Percentiles rank a stretch among this genome's conserved stretches.
phyloP scores from a whole-genome alignment of 2,329 filamentous ascomycete species.

The Botrytis cinerea region DNA sequence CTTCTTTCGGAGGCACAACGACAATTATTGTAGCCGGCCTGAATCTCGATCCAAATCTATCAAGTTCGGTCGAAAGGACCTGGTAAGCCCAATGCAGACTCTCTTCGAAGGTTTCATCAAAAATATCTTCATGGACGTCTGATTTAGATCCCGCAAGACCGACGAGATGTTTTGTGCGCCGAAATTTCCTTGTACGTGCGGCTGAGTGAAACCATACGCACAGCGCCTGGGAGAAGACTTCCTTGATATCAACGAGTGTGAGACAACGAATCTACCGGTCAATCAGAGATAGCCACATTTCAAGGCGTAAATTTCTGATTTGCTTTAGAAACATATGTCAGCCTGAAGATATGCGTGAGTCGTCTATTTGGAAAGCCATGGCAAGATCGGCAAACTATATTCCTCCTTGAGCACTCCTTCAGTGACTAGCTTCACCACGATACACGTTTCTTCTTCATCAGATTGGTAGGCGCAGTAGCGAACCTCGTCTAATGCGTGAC shows the following conservation, averaged over 20 bases:
- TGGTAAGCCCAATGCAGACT: background rate
- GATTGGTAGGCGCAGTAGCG: background rate
- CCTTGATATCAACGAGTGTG: background rate
- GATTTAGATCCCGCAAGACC: background rate
- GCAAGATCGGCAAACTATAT: constrained; percentile 5
- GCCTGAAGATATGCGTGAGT: constrained; percentile 4
- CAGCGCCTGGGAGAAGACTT: constrained; percentile 5
- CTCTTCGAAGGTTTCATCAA: background rate
- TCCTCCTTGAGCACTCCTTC: background rate
- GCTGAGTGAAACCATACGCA: constrained; percentile 9
- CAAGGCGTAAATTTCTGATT: background rate
- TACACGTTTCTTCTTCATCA: constrained; percentile 2
- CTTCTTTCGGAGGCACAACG: background rate
- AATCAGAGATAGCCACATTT: constrained; percentile 21
- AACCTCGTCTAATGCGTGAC: constrained; percentile 8
- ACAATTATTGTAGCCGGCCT: background rate
- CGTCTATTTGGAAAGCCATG: constrained; percentile 8
- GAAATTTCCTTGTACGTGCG: background rate
- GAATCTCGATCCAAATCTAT: background rate
- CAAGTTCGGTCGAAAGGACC: background rate
- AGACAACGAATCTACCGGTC: background rate
- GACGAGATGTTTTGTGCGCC: background rate
- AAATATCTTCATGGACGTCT: background rate
- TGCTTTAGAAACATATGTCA: constrained; percentile 2
- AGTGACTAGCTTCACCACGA: background rate